Base-by-base conservation (phyloP, 2,329 filamentous ascomycete genomes). In the Colletotrichum coccodes region DNA sequence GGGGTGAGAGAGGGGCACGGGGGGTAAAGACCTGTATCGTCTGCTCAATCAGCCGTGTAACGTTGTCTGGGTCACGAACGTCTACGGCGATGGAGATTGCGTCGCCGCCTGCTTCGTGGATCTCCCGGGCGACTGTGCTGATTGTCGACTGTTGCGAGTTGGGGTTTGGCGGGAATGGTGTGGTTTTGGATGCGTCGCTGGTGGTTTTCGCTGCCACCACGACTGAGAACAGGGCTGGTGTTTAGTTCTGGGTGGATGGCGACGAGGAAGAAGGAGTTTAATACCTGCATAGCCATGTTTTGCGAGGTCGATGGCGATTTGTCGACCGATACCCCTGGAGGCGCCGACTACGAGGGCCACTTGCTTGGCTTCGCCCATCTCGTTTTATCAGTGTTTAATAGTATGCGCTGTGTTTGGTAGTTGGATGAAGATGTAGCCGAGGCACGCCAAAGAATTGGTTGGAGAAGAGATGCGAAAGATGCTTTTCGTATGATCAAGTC, bases 281-380 rank as follows among this genome's bases (percentile, higher is more conserved):
- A 53, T 81, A 93, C 93, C 91, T 61, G 86, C 83, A 76, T 95
- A 95, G 42, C 89, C 90, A 71, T 90, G 86, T 73, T 83, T 88
- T 8, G 93, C 91, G 3, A 97, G 84, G 76, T 94, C 92, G 73
- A 97, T 86, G 64, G 94, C 93, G 44, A 96, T 84, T 77, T 96
- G 93, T 46, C 93, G 85, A 52, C 94, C 94, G 71, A 97, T 95
- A 42, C 94, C 94, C 70, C 94, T 84, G 0, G 92, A 95, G 2
- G 92, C 92, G 44, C 93, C 93, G 23, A 95, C 86, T 5, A 95
- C 83, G 23, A 95, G 84, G 23, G 91, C 92, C 7, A 94, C 91
- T 47, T 64, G 67, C 5, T 57, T 68, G 21, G 64, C 44, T 36
- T 44, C 50, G 21, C 23, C 57, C 34, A 74, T 74, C n/a, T n/a